Evolutionary conservation across 306 rosid species (phyloP).

Genomic region (Crotalaria pallida): DNA sequence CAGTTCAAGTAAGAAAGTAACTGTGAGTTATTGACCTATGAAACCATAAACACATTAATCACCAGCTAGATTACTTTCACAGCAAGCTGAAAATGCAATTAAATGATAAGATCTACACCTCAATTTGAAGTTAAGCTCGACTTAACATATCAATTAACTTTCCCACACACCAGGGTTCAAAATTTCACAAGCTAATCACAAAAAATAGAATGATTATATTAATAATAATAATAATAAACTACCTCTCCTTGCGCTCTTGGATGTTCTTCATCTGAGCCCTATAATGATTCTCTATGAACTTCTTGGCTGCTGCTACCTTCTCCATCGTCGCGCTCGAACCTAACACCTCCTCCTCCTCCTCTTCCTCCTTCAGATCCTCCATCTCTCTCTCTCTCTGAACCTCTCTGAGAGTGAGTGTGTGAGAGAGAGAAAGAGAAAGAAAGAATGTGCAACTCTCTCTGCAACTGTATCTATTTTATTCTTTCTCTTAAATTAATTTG

Average conservation of each 20-base stretch:
- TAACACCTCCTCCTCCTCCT: constrained; percentile 61
- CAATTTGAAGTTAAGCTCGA: constrained; percentile 23
- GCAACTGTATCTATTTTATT: constrained; percentile 24
- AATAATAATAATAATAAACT: too few species aligned
- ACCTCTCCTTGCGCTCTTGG: constrained; percentile 95
- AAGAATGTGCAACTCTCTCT: constrained; percentile 21
- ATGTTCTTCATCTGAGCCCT: constrained; percentile 97
- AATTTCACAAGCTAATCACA: constrained; percentile 17
- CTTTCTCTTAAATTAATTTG: neutral
- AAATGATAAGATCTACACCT: constrained; percentile 34
- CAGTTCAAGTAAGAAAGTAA: constrained; percentile 11
- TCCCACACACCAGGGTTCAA: constrained; percentile 4
- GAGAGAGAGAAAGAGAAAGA: constrained; percentile 14
- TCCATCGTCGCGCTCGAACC: constrained; percentile 97
- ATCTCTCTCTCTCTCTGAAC: constrained; percentile 29
- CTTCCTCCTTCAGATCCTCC: constrained; percentile 82
- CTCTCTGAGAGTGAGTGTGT: constrained; percentile 27
- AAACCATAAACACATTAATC: constrained; percentile 1
- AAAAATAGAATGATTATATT: neutral
- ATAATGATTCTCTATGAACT: constrained; percentile 93
- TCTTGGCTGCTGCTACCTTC: constrained; percentile 97
- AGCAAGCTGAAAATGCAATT: constrained; percentile 17
- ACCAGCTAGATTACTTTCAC: constrained; percentile 8
- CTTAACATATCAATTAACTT: neutral
- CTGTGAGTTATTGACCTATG: neutral